Percentiles rank a stretch among this genome's conserved stretches.
These are phyloP conservation scores for Endocalyx cinctus DNA, from an alignment of 2,329 filamentous ascomycete species.

Conservation along the genomic window DNA sequence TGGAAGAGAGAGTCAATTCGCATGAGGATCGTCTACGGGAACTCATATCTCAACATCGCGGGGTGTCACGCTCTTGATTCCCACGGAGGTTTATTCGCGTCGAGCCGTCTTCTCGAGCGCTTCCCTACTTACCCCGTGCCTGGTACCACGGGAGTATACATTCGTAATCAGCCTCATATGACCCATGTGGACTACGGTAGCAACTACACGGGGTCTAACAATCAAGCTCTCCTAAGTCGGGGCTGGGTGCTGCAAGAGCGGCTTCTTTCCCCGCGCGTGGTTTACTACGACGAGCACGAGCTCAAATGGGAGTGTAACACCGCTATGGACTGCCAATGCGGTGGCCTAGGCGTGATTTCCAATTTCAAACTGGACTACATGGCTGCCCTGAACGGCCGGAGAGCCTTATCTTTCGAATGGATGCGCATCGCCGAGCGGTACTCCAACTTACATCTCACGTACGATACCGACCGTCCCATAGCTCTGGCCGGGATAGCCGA, in stretches of 20 bases:
- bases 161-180: slow-evolving; percentile 5
- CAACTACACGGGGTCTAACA: slow-evolving; percentile 1
- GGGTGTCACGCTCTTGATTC: slow-evolving; percentile 6
- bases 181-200: slow-evolving; percentile 6
- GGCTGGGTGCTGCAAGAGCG: slow-evolving; percentile 11
- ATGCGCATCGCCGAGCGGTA: slow-evolving; percentile 11
- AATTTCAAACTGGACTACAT: slow-evolving; percentile 6
- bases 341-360: slow-evolving; percentile 5
- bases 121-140: slow-evolving; percentile 3
- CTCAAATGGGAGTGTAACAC: slow-evolving; percentile 9
- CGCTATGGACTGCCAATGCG: slow-evolving; percentile 7
- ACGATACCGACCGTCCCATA: slow-evolving; percentile 5
- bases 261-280: slow-evolving; percentile 5
- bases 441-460: slow-evolving; percentile 5
- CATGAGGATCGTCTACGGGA: slow-evolving; percentile 15
- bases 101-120: neutral
- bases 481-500: slow-evolving; percentile 10
- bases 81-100: slow-evolving; percentile 3
- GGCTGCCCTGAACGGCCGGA: neutral
- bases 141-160: slow-evolving; percentile 1
- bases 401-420: slow-evolving; percentile 7
- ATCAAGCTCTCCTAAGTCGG: slow-evolving; percentile 3
- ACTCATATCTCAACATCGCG: slow-evolving; percentile 14
- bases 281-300: slow-evolving; percentile 7
- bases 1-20: slow-evolving; percentile 18